These are phyloP conservation scores for Cnidoscolus chayamansa DNA, from an alignment of 441 rosid species.

Conservation along the genomic window DNA sequence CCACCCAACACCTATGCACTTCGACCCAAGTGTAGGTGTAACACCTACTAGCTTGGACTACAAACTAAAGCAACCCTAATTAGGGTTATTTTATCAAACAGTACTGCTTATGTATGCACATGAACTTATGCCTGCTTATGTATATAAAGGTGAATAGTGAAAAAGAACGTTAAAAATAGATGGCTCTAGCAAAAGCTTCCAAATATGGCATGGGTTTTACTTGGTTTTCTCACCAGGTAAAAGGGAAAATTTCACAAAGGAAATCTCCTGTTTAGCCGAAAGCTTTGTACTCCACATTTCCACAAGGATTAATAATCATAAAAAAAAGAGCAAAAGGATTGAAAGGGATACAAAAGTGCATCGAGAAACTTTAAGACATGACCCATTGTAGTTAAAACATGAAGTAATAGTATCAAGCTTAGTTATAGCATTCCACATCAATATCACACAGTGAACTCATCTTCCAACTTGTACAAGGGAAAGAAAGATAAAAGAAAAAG, in stretches of 20 bases:
- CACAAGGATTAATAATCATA: background rate
- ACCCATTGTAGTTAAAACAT: too few species aligned
- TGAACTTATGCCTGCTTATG: background rate
- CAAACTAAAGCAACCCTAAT: too few species aligned
- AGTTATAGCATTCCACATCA: conserved; percentile 30
- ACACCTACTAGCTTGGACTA: too few species aligned
- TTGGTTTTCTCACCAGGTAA: background rate
- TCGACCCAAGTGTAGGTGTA: background rate
- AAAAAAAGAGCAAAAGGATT: background rate
- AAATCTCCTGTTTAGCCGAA: conserved; percentile 28
- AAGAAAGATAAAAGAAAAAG: background rate
- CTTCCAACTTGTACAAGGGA: conserved; percentile 3
- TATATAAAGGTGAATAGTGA: background rate
- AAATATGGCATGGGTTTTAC: background rate
- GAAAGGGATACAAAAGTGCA: background rate
- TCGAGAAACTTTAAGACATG: background rate
- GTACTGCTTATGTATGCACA: background rate
- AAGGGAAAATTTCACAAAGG: background rate
- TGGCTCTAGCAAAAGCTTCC: background rate
- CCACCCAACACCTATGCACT: background rate
- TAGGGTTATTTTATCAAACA: too few species aligned
- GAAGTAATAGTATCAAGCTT: background rate
- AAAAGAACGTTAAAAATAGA: background rate
- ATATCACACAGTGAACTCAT: conserved; percentile 14
- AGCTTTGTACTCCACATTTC: conserved; percentile 13